phyloP scores from a whole-genome alignment of 78 protist genomes.

The Fonticula alba region DNA sequence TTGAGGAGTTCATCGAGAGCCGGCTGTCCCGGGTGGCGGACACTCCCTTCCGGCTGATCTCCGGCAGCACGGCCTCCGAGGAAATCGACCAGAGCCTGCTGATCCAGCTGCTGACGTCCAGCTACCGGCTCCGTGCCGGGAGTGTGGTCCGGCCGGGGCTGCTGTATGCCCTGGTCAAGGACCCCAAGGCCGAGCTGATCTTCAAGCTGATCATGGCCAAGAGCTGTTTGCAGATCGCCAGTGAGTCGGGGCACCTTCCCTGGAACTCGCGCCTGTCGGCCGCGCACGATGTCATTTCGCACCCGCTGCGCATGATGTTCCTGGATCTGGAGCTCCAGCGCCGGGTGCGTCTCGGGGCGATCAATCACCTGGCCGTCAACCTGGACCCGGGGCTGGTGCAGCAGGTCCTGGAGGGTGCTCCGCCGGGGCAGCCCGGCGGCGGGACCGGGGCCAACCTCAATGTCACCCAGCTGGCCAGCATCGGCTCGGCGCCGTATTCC shows the following conservation, averaged over 20 bases:
- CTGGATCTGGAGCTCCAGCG: slow-evolving; percentile 8
- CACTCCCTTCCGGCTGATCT: too few species aligned
- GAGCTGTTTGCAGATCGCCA: slow-evolving; percentile 3
- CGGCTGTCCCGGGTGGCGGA: background rate
- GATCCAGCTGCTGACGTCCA: slow-evolving; percentile 17
- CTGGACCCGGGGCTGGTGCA: background rate
- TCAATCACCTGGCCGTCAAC: background rate
- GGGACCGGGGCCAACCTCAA: too few species aligned
- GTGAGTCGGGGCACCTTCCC: slow-evolving; percentile 8
- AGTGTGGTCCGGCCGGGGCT: background rate
- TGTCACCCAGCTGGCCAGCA: too few species aligned
- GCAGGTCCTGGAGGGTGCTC: too few species aligned
- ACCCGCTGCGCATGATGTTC: slow-evolving; percentile 13
- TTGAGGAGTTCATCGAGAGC: slow-evolving; percentile 28
- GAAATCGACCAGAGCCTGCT: slow-evolving; percentile 12
- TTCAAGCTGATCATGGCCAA: slow-evolving; percentile 23
- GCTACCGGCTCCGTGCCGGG: slow-evolving; percentile 15
- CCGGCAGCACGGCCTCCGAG: too few species aligned
- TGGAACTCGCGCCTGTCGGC: slow-evolving; percentile 29
- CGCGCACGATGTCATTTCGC: slow-evolving; percentile 12
- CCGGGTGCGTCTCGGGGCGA: background rate
- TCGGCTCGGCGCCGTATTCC: too few species aligned
- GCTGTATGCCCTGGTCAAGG: background rate
- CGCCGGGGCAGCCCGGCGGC: too few species aligned
- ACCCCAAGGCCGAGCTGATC: slow-evolving; percentile 13